Evolutionary conservation across 352 stramenopile genomes (phyloP).

Genomic region (Hyaloperonospora brassicae): DNA sequence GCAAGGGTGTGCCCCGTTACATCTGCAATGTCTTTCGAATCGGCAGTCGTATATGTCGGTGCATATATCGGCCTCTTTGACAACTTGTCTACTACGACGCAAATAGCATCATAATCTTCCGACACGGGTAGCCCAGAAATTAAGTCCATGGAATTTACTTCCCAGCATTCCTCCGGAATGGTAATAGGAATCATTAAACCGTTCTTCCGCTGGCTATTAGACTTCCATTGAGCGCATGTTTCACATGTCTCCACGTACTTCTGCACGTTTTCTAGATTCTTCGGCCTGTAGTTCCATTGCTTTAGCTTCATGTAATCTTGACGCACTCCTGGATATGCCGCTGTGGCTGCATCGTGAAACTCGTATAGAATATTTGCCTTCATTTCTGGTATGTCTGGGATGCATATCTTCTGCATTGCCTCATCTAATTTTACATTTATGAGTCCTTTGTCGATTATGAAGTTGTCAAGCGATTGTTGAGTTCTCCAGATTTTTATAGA

Average conservation of each 20-base stretch:
- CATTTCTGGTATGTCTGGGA: neutral
- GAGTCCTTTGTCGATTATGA: neutral
- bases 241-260: neutral
- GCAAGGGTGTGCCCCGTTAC: too few species aligned
- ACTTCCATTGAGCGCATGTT: neutral
- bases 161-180: too few species aligned
- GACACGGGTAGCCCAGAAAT: too few species aligned
- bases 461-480: neutral
- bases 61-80: too few species aligned
- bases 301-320: neutral
- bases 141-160: too few species aligned
- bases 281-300: neutral
- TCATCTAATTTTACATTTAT: neutral
- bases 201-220: neutral
- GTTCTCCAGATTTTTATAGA: neutral
- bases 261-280: neutral
- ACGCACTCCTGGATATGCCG: neutral
- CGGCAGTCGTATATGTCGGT: too few species aligned
- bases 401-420: neutral
- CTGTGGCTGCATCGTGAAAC: neutral
- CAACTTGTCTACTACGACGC: too few species aligned
- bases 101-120: too few species aligned
- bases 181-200: neutral
- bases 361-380: neutral
- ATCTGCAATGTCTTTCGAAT: too few species aligned